Percentiles rank a stretch among this genome's conserved stretches.
Conservation (phyloP, 2,329 filamentous ascomycete species). For the Hymenoscyphus scutula region DNA sequence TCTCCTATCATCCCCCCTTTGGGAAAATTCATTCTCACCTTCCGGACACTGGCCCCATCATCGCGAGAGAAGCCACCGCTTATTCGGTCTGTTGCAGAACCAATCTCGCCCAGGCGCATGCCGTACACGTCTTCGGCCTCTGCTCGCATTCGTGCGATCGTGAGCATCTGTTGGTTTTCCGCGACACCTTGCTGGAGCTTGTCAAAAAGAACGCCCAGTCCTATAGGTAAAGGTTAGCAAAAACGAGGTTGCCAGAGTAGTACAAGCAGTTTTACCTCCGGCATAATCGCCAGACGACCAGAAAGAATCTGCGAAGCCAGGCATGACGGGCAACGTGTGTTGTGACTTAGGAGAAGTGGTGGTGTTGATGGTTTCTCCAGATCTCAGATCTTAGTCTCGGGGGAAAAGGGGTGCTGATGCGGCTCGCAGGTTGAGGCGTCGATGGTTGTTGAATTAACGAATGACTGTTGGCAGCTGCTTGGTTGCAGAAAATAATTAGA, state of each 20-base stretch:
- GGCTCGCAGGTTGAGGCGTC: not conserved
- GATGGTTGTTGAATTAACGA: conserved; percentile 13
- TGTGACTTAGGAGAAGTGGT: conserved; percentile 12
- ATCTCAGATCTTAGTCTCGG: not conserved
- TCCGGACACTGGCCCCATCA: conserved; percentile 92
- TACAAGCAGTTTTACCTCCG: conserved; percentile 59
- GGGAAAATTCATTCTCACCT: conserved; percentile 70
- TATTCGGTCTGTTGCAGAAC: conserved; percentile 77
- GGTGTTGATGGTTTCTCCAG: conserved; percentile 1
- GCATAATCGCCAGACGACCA: conserved; percentile 94
- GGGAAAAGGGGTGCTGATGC: not conserved
- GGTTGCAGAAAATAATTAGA: not conserved
- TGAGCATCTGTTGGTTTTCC: conserved; percentile 92
- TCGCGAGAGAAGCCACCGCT: conserved; percentile 82
- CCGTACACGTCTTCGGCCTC: conserved; percentile 93
- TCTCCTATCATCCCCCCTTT: too few relatives aligned
- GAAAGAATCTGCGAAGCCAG: conserved; percentile 91
- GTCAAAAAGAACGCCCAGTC: conserved; percentile 88
- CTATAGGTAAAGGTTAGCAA: conserved; percentile 39
- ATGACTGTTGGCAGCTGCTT: conserved; percentile 8
- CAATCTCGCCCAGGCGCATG: conserved; percentile 75
- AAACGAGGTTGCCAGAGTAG: conserved; percentile 1
- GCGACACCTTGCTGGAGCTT: conserved; percentile 96
- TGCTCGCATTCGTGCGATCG: conserved; percentile 87
- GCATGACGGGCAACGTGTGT: conserved; percentile 56